Evolutionary conservation across 805 yeast species (phyloP).

Genomic region (Kuraishia ogatae): DNA sequence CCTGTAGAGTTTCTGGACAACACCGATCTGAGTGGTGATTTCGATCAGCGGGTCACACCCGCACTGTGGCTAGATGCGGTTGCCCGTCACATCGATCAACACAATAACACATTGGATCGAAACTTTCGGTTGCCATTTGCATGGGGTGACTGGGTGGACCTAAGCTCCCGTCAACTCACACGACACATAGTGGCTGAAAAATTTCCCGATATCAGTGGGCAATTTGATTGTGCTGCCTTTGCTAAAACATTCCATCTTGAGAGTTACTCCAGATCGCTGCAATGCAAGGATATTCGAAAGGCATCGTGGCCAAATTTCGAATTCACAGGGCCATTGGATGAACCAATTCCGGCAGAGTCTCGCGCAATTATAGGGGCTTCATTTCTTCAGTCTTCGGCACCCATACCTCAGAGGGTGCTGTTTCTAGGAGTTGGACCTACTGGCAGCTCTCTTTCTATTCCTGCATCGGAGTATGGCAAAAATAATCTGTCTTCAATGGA

Average conservation of each 20-base stretch:
- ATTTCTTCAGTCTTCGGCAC: conserved; percentile 21
- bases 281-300: conserved; percentile 4
- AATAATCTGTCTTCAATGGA: too few relatives aligned
- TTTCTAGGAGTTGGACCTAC: conserved; percentile 21
- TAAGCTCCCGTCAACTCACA: conserved; percentile 2
- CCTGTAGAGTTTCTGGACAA: not conserved
- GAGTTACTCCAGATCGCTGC: not conserved
- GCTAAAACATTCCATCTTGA: conserved; percentile 6
- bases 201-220: conserved; percentile 1
- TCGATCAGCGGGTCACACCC: conserved; percentile 25
- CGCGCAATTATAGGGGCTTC: conserved; percentile 24
- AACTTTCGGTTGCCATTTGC: conserved; percentile 20
- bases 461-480: conserved; percentile 10
- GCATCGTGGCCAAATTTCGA: conserved; percentile 10
- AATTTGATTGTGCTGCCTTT: conserved; percentile 13
- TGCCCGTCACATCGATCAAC: conserved; percentile 9
- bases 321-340: conserved; percentile 15
- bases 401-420: conserved; percentile 23
- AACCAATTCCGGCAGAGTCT: conserved; percentile 19
- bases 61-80: conserved; percentile 17
- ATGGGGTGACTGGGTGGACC: conserved; percentile 24
- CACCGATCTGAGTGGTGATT: conserved; percentile 1
- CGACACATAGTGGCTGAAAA: conserved; percentile 5
- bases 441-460: conserved; percentile 17
- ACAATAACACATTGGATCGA: conserved; percentile 13